Percentiles rank a stretch among this genome's conserved stretches.
Evolutionary conservation across 805 yeast species (phyloP).

Genomic region (Cyberlindnera lachancei): DNA sequence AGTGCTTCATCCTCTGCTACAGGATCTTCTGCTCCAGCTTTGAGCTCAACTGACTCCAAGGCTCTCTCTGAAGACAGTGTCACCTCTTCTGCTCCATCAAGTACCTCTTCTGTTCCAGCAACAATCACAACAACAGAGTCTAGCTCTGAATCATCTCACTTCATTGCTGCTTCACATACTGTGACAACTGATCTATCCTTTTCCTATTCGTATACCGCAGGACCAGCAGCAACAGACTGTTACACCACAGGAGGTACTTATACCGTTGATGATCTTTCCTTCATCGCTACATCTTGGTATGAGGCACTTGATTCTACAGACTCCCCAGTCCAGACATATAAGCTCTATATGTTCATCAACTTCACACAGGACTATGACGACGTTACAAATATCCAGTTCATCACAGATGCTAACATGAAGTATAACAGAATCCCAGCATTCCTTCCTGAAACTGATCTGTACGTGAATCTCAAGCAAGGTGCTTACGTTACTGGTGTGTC

Average conservation of each 20-base stretch:
- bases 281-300: slow-evolving; percentile 4
- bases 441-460: slow-evolving; percentile 5
- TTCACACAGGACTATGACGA: slow-evolving; percentile 11
- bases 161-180: too few relatives aligned
- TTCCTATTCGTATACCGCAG: not conserved
- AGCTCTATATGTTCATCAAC: slow-evolving; percentile 9
- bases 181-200: not conserved
- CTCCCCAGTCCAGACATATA: not conserved
- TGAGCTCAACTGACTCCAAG: slow-evolving; percentile 12
- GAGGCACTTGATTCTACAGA: slow-evolving; percentile 1
- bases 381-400: slow-evolving; percentile 11
- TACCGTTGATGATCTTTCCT: slow-evolving; percentile 3
- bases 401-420: slow-evolving; percentile 2
- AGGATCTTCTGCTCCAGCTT: slow-evolving; percentile 2
- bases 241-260: slow-evolving; percentile 1
- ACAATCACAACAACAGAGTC: slow-evolving; percentile 10
- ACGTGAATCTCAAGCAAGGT: slow-evolving; percentile 16
- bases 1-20: slow-evolving; percentile 1
- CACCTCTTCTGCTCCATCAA: too few relatives aligned
- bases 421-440: too few relatives aligned
- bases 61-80: too few relatives aligned
- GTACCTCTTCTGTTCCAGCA: slow-evolving; percentile 7
- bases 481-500: slow-evolving; percentile 4
- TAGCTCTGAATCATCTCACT: slow-evolving; percentile 6
- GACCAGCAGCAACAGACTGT: slow-evolving; percentile 1